Evolutionary conservation across 2,329 filamentous ascomycete genomes (phyloP).

Genomic region (Aspergillus amoenus): DNA sequence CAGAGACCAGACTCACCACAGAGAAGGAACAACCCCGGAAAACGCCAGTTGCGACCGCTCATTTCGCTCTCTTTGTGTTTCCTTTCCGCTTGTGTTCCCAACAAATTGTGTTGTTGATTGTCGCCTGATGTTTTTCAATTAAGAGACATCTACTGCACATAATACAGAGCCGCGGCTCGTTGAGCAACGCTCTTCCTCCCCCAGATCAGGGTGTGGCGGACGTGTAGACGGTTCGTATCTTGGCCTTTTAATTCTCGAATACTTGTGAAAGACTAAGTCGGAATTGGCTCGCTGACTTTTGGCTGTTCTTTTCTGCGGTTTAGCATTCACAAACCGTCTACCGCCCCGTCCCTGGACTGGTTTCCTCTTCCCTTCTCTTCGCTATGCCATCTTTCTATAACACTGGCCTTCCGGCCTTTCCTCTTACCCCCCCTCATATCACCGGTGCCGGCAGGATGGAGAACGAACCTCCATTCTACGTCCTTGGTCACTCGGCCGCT

Average conservation of each 20-base stretch:
- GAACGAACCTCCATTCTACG: conserved; percentile 40
- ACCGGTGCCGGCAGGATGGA: conserved; percentile 38
- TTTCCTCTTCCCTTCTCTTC: conserved; percentile 18
- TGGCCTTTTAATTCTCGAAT: conserved; percentile 5
- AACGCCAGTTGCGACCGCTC: conserved; percentile 22
- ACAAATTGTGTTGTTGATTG: conserved; percentile 23
- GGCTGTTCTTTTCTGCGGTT: conserved; percentile 6
- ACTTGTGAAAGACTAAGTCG: conserved; percentile 1
- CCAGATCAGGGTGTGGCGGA: conserved; percentile 41
- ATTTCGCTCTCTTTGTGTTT: conserved; percentile 26
- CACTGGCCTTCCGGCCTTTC: conserved; percentile 41
- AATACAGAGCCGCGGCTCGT: conserved; percentile 40
- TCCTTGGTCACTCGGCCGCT: conserved; percentile 34
- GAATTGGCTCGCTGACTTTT: conserved; percentile 22
- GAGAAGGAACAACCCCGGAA: conserved; percentile 18
- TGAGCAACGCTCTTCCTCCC: conserved; percentile 39
- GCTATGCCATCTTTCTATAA: conserved; percentile 46
- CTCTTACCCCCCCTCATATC: conserved; percentile 44
- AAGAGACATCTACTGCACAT: conserved; percentile 32
- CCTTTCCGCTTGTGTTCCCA: conserved; percentile 10
- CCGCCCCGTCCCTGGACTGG: conserved; percentile 37
- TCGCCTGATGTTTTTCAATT: conserved; percentile 42
- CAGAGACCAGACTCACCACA: conserved; percentile 9
- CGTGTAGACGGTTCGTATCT: conserved; percentile 44
- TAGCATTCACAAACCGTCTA: conserved; percentile 33